Evolutionary conservation across 345 rosid species (phyloP), one percentile per base, ranked within the genome.

Genomic region (Ailanthus altissimus): DNA sequence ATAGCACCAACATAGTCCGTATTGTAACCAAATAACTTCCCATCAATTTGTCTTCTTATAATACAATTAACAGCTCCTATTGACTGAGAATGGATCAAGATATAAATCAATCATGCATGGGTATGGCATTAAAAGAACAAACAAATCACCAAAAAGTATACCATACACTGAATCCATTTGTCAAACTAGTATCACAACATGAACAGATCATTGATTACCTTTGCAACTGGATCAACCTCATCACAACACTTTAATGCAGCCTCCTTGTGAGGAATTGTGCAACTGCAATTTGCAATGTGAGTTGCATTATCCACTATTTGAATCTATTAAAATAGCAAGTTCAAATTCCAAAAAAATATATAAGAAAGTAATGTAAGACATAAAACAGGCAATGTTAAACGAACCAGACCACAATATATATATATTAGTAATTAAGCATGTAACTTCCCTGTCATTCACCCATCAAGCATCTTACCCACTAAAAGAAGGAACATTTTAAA

Each of bases 41-140:
- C 92, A 21, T 93, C 98, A 71, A 77, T 91, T 76, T 85, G 79
- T 79, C 98, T 87, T 85, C 94, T 90, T 60, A 92, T 61, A 72
- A 96, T 84, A 86, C 96, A 93, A 84, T 91, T 96, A 82, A 89
- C 97, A 85, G 99, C 99, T 84, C 98, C 99, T 72, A 96, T 93
- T 53, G 93, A 90, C 99, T 96, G 91, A 70, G 54, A 77, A 66
- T 73, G 64, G 65, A 70, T 68, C 42, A 79, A 80, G 65, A 83
- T 25, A 73, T 49, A 68, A 49, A 74, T 54, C 72, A 76, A 81
- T n/a, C 67, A 78, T 38, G 40, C 72, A 81, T 32, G 14, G 53
- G 42, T 10, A 23, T 25, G 26, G 56, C 25, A 54, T 18, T 18
- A 65, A 80, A 46, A 70, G 67, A 69, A 57, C 43, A 50, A 10